These are phyloP conservation scores for Oropetium thomaeum DNA, from an alignment of 176 grass and related monocot genomes.

Conservation along the genomic window DNA sequence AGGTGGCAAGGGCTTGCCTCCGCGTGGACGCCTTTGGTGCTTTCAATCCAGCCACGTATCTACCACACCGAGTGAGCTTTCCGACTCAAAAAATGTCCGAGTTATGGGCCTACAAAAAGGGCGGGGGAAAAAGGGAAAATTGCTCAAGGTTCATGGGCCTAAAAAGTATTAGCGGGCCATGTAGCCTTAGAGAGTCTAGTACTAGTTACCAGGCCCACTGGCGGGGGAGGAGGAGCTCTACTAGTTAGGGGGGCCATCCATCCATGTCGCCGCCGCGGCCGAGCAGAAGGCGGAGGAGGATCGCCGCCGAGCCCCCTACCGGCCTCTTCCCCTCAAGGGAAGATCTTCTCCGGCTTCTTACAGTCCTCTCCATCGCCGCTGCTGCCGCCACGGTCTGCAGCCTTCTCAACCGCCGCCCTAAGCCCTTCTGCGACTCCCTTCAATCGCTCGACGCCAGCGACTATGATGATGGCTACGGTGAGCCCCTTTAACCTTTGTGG, in stretches of 20 bases:
- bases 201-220: neutral
- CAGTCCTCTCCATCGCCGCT: constrained; percentile 70
- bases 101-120: too few relatives aligned
- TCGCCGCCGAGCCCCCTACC: constrained; percentile 47
- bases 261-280: neutral
- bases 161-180: neutral
- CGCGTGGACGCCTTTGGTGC: neutral
- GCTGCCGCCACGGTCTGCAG: constrained; percentile 53
- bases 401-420: constrained; percentile 51
- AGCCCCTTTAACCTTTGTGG: neutral
- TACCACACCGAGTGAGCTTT: too few relatives aligned
- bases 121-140: too few relatives aligned
- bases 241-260: too few relatives aligned
- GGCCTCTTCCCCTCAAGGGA: constrained; percentile 57
- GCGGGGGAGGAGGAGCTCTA: neutral
- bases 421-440: constrained; percentile 69
- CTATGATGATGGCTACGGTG: constrained; percentile 36
- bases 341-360: constrained; percentile 59
- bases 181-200: neutral
- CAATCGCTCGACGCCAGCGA: constrained; percentile 1
- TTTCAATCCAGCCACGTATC: neutral
- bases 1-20: neutral
- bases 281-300: neutral
- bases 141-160: neutral
- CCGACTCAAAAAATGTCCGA: too few relatives aligned